Evolutionary conservation across 345 rosid genomes (phyloP), one percentile per base, ranked within the genome.

Genomic region (Eucalyptus virginea): DNA sequence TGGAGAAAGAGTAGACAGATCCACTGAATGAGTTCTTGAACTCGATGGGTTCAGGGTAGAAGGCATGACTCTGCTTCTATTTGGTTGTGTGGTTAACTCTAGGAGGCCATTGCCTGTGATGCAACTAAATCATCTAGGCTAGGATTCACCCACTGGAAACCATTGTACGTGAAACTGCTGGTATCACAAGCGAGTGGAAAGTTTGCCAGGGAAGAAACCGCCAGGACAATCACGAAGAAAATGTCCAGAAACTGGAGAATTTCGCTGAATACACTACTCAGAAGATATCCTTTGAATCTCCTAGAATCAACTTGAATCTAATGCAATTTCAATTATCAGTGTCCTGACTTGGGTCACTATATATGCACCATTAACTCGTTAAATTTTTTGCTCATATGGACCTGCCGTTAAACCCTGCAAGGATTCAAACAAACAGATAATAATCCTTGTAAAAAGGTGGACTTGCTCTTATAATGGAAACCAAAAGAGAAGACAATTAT

Each of bases 61-160:
- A 96, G 83, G 91, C 94, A 80, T 94, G 96, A 21, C 94, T 94
- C 8, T 34, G 65, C 85, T 45, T 6, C 87, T 90, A 90, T 3
- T 9, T 67, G 48, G 94, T 94, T 26, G 86, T 72, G 77, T 93
- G 69, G 96, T 96, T 21, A 94, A 93, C 51, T 87, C 80, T 86
- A 94, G 48, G 88, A 94, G 95, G 77, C 94, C 96, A 18, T 88
- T 91, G 86, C 88, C 42, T 83, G 92, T 91, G 83, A 2, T 11
- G 15, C 26, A 8, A 94, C 93, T 40, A 90, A 52, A 5, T 94
- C 93, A 24, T 93, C 93, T 30, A 94, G 93, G 90, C 60, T 89
- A 34, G 90, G 86, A 87, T 91, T 92, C 19, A 89, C 65, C 10
- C 69, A 86, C 3, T 40, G 58, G 60, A 88, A 88, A 9, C 80